Evolutionary conservation across 1,139 yeast genomes (phyloP).

Genomic region (Zhuliangozyma parablackwelliae): DNA sequence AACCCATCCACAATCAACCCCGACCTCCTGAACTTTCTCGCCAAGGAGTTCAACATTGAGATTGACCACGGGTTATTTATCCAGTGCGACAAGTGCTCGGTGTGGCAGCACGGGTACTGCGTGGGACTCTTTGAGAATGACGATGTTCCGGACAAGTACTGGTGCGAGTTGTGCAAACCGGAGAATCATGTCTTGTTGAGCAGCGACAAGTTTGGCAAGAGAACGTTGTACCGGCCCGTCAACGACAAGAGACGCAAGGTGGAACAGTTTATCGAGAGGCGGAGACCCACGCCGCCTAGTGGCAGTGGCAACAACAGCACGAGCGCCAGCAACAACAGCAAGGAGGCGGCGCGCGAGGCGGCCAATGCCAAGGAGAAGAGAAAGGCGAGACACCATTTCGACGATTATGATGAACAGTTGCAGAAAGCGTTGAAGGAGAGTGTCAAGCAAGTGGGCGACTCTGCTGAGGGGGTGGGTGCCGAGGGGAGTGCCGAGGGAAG

Average conservation of each 20-base stretch:
- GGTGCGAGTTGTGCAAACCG: slow-evolving; percentile 89
- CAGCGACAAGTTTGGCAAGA: slow-evolving; percentile 18
- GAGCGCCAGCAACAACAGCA: background rate
- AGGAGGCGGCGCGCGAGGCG: slow-evolving; percentile 19
- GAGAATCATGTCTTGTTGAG: slow-evolving; percentile 59
- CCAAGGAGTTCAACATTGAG: slow-evolving; percentile 53
- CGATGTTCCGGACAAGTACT: slow-evolving; percentile 84
- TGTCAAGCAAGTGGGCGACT: slow-evolving; percentile 37
- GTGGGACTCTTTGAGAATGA: slow-evolving; percentile 74
- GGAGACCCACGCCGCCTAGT: background rate
- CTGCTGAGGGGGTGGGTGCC: too few relatives aligned
- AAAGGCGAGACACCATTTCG: slow-evolving; percentile 32
- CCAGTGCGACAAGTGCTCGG: slow-evolving; percentile 89
- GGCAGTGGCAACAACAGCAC: background rate
- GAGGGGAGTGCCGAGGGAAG: too few relatives aligned
- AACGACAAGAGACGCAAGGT: slow-evolving; percentile 43
- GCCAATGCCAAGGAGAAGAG: slow-evolving; percentile 55
- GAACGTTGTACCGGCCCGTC: slow-evolving; percentile 47
- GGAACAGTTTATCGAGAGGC: slow-evolving; percentile 22
- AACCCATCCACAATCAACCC: slow-evolving; percentile 31
- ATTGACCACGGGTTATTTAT: slow-evolving; percentile 76
- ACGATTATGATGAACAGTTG: slow-evolving; percentile 62
- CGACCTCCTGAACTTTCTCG: slow-evolving; percentile 43
- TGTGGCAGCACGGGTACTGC: slow-evolving; percentile 97
- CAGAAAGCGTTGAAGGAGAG: slow-evolving; percentile 70